Conservation (phyloP, 2,329 filamentous ascomycete species). For the Aspergillus sp. region DNA sequence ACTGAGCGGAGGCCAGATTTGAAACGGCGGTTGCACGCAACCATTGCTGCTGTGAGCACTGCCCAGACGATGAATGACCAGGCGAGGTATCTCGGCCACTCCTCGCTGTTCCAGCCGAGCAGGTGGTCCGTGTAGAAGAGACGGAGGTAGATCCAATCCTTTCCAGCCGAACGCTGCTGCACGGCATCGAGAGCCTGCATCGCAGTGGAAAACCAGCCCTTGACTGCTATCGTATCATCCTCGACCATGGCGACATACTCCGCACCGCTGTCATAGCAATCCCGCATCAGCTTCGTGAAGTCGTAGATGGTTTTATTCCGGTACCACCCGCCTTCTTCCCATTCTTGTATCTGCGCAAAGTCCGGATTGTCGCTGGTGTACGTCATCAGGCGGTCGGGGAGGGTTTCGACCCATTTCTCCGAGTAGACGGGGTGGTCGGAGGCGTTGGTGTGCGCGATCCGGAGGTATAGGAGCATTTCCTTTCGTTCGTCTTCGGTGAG, state of each 20-base stretch:
- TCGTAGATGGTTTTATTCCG: constrained; percentile 49
- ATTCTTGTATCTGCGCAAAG: constrained; percentile 16
- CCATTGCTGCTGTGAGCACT: constrained; percentile 12
- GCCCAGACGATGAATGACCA: constrained; percentile 32
- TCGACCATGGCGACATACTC: constrained; percentile 51
- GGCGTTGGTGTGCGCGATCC: constrained; percentile 49
- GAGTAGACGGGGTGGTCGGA: constrained; percentile 43
- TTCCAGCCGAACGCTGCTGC: constrained; percentile 21
- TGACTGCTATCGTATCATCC: constrained; percentile 51
- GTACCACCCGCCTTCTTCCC: constrained; percentile 25
- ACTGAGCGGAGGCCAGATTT: too few species aligned
- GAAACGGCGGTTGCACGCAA: too few species aligned
- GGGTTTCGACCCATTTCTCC: constrained; percentile 44
- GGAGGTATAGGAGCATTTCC: constrained; percentile 45
- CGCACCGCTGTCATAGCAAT: constrained; percentile 43
- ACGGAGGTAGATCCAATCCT: constrained; percentile 46
- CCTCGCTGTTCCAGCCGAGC: constrained; percentile 50
- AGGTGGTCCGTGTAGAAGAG: constrained; percentile 52
- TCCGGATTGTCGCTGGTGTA: constrained; percentile 38
- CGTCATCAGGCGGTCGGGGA: constrained; percentile 46
- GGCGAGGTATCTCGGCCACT: constrained; percentile 42
- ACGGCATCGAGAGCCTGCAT: constrained; percentile 40
- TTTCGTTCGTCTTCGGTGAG: constrained; percentile 44
- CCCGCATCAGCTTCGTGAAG: constrained; percentile 47
- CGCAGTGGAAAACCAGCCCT: constrained; percentile 50